Conservation (phyloP, 805 yeast species). For the Candida methanosorbosa region DNA sequence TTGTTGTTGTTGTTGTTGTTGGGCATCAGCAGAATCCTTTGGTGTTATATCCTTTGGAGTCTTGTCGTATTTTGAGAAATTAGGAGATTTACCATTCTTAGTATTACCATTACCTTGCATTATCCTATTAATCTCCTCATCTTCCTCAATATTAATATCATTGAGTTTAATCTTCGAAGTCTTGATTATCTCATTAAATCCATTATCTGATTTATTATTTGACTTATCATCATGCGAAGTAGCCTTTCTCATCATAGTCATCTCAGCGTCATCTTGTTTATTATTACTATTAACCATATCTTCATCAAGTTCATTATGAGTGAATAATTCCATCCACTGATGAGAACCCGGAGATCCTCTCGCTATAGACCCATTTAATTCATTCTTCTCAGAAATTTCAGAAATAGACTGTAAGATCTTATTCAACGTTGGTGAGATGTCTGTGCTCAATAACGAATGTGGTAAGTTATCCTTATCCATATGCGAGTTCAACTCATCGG, state of each 20-base stretch:
- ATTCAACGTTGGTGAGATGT: constrained; percentile 20
- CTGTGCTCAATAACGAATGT: constrained; percentile 16
- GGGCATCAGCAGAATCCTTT: constrained; percentile 4
- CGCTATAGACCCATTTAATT: too few relatives aligned
- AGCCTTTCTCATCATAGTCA: constrained; percentile 6
- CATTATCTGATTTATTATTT: too few relatives aligned
- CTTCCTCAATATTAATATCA: background rate
- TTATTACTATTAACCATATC: constrained; percentile 1
- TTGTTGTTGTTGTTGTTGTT: background rate
- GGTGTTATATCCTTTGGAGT: constrained; percentile 22
- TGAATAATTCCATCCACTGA: constrained; percentile 23
- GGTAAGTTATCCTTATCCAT: constrained; percentile 4
- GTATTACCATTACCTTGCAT: too few relatives aligned
- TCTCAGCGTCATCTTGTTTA: too few relatives aligned
- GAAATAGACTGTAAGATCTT: constrained; percentile 3
- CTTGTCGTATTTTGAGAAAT: too few relatives aligned
- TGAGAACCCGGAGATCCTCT: too few relatives aligned
- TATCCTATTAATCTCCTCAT: too few relatives aligned
- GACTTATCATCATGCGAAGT: constrained; percentile 18
- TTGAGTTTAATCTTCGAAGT: too few relatives aligned
- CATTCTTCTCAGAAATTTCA: constrained; percentile 1
- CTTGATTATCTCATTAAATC: too few relatives aligned
- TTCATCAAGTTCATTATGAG: constrained; percentile 17
- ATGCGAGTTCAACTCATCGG: too few relatives aligned
- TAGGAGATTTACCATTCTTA: constrained; percentile 4